phyloP scores from a whole-genome alignment of 257 asterid species.

The Solanum virginianum region DNA sequence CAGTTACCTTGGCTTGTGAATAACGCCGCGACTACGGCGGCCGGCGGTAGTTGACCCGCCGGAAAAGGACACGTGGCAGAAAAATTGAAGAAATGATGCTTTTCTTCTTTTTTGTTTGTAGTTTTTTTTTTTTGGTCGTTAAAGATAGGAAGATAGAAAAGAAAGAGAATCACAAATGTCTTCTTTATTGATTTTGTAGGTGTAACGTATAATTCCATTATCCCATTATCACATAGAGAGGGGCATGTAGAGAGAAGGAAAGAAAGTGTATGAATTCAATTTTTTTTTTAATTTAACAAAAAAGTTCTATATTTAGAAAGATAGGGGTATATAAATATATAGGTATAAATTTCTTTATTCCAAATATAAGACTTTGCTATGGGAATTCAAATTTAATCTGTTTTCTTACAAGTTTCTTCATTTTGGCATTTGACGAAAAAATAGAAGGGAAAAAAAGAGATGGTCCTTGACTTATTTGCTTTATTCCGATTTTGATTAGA shows the following conservation, averaged over 20 bases:
- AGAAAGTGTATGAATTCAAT: slow-evolving; percentile 7
- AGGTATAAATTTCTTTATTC: neutral
- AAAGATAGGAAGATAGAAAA: slow-evolving; percentile 14
- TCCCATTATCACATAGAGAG: neutral
- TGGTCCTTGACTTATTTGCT: too few species aligned
- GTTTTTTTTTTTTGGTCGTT: slow-evolving; percentile 22
- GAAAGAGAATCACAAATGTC: slow-evolving; percentile 17
- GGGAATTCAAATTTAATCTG: too few species aligned
- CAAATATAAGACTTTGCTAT: too few species aligned
- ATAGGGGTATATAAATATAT: neutral
- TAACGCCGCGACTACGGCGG: slow-evolving; percentile 35
- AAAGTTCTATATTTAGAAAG: neutral
- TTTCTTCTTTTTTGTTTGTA: slow-evolving; percentile 25
- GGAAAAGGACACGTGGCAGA: neutral
- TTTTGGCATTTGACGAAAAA: too few species aligned
- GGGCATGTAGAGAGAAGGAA: slow-evolving; percentile 1
- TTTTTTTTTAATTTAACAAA: neutral
- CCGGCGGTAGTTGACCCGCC: slow-evolving; percentile 44
- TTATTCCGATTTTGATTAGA: too few species aligned
- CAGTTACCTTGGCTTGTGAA: slow-evolving; percentile 44
- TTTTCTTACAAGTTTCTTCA: too few species aligned
- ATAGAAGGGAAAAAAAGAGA: too few species aligned
- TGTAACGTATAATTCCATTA: slow-evolving; percentile 12
- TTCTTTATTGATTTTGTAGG: neutral
- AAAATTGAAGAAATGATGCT: slow-evolving; percentile 25